These are phyloP conservation scores for Saturnispora kantuleensis DNA, from an alignment of 805 yeast genomes.

Conservation along the genomic window DNA sequence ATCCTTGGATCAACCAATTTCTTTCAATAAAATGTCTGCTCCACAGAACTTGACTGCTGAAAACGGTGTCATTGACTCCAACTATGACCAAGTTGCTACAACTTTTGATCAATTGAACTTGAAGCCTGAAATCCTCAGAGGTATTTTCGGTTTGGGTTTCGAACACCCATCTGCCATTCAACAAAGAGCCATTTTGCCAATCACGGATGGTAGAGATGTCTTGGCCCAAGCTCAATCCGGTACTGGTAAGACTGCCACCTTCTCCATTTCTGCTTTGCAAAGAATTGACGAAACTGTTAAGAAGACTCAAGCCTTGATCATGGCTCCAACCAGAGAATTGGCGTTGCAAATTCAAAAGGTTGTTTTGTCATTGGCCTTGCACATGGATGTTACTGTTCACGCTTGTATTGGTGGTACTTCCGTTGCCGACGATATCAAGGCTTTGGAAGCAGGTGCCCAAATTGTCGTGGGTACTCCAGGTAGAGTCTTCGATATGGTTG, in stretches of 20 bases:
- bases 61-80: constrained; percentile 64
- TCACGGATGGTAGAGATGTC: constrained; percentile 62
- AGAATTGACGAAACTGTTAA: constrained; percentile 58
- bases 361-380: constrained; percentile 78
- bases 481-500: constrained; percentile 92
- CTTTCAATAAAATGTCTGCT: constrained; percentile 27
- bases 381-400: constrained; percentile 84
- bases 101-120: constrained; percentile 68
- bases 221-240: constrained; percentile 87
- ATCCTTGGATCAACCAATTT: neutral
- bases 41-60: constrained; percentile 33
- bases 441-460: constrained; percentile 79
- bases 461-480: constrained; percentile 98
- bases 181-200: constrained; percentile 70
- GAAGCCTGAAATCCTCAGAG: constrained; percentile 50
- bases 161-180: constrained; percentile 79
- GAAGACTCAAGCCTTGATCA: constrained; percentile 84
- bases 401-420: constrained; percentile 98
- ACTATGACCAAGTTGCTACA: constrained; percentile 39
- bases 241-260: constrained; percentile 87
- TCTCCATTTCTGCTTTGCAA: constrained; percentile 55
- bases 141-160: constrained; percentile 74
- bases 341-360: constrained; percentile 95
- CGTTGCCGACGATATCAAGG: constrained; percentile 77
- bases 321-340: constrained; percentile 96